Percentiles rank a stretch among this genome's conserved stretches.
phyloP scores from a whole-genome alignment of 441 rosid genomes.

The Adansonia rubrostipa region DNA sequence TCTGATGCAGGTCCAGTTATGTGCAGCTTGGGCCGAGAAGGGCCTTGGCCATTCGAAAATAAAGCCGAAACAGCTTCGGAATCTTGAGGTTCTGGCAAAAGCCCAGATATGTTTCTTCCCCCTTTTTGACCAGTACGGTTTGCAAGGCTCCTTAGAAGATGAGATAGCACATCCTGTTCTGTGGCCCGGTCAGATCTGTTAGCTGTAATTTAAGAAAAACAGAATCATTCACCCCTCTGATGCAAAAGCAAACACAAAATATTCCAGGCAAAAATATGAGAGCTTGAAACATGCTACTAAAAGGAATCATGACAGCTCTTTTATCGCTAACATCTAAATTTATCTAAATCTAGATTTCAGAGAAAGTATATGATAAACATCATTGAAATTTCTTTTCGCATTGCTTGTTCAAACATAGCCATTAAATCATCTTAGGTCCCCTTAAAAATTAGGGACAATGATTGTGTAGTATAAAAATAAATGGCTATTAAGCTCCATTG shows the following conservation, averaged over 20 bases:
- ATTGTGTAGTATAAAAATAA: not conserved
- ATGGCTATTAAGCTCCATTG: not conserved
- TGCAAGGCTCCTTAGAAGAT: conserved; percentile 79
- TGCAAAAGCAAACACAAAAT: not conserved
- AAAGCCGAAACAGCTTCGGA: conserved; percentile 51
- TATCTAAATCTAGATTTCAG: not conserved
- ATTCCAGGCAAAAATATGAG: not conserved
- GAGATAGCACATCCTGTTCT: conserved; percentile 77
- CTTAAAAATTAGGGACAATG: not conserved
- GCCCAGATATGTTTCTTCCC: conserved; percentile 62
- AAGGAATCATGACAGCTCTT: not conserved
- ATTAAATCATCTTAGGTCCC: not conserved
- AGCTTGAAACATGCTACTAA: not conserved
- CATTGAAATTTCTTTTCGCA: not conserved
- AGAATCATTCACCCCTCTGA: conserved; percentile 10
- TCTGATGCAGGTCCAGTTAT: conserved; percentile 42
- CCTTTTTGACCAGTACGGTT: conserved; percentile 56
- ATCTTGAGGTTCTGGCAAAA: conserved; percentile 65
- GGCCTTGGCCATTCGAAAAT: conserved; percentile 52
- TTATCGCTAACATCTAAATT: not conserved
- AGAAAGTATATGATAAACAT: not conserved
- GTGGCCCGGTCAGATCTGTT: conserved; percentile 63
- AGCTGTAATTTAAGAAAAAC: conserved; percentile 55
- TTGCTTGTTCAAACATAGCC: not conserved
- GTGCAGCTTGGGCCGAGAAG: conserved; percentile 50